These are phyloP conservation scores for Suhomyces kilbournensis DNA, from an alignment of 805 yeast genomes.

Conservation along the genomic window DNA sequence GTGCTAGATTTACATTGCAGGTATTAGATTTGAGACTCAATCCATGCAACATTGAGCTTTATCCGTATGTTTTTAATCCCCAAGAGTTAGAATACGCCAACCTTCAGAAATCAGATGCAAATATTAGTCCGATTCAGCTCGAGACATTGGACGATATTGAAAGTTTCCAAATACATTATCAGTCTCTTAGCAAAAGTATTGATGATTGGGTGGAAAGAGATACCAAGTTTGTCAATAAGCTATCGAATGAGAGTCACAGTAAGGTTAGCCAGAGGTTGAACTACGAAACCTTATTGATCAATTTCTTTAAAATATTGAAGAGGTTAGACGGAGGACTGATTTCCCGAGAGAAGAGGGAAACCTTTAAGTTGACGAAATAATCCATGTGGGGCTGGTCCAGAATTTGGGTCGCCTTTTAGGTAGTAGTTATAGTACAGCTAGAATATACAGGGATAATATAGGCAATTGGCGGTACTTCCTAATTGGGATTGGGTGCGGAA, in stretches of 20 bases:
- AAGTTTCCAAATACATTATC: constrained; percentile 47
- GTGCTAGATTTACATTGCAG: constrained; percentile 30
- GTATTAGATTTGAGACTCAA: constrained; percentile 50
- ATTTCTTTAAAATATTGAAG: constrained; percentile 29
- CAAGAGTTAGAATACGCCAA: constrained; percentile 30
- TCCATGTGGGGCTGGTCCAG: neutral
- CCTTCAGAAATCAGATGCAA: constrained; percentile 9
- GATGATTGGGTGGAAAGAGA: constrained; percentile 43
- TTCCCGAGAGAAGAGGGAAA: constrained; percentile 11
- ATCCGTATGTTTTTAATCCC: constrained; percentile 54
- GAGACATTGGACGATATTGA: constrained; percentile 52
- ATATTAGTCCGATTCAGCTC: constrained; percentile 38
- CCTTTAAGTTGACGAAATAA: neutral
- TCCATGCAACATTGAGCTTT: constrained; percentile 44
- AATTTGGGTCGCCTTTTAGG: neutral
- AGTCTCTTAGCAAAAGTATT: constrained; percentile 35
- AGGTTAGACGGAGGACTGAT: constrained; percentile 37
- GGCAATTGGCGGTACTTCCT: neutral
- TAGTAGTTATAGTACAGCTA: neutral
- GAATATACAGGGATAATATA: neutral
- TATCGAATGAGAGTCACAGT: constrained; percentile 17
- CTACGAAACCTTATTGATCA: constrained; percentile 35
- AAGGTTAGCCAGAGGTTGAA: constrained; percentile 24
- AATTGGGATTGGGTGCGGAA: neutral
- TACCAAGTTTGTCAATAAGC: constrained; percentile 22